phyloP scores from a whole-genome alignment of 257 asterid species.

The Jaltomata sinuosa region DNA sequence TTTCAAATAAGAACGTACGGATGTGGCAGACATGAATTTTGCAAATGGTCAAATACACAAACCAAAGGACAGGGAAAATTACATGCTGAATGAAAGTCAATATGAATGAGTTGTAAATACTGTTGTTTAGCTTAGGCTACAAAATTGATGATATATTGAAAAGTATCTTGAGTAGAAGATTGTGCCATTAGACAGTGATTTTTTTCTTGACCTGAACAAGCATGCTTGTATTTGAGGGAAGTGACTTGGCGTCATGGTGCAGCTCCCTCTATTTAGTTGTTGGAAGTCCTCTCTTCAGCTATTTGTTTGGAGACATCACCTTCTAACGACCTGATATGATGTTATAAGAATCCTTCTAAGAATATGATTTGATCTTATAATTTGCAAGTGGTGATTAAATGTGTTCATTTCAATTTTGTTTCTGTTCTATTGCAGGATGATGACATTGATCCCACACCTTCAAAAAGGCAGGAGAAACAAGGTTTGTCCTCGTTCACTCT shows the following conservation, averaged over 20 bases:
- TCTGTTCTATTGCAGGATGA: conserved; percentile 36
- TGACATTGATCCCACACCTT: conserved; percentile 30
- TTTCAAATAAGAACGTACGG: not conserved
- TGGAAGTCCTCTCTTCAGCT: not conserved
- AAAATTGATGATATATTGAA: not conserved
- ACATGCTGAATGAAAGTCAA: not conserved
- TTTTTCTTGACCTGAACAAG: not conserved
- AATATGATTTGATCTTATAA: not conserved
- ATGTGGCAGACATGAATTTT: not conserved
- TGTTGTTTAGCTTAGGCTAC: not conserved
- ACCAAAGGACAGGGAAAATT: not conserved
- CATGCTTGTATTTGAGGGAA: not conserved
- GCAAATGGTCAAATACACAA: not conserved
- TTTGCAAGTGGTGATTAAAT: not conserved
- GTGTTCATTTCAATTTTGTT: conserved; percentile 1
- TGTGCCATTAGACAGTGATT: not conserved
- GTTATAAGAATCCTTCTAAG: not conserved
- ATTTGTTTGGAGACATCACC: not conserved
- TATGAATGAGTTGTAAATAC: not conserved
- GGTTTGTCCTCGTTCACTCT: conserved; percentile 28
- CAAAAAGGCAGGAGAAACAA: conserved; percentile 39
- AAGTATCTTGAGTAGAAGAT: not conserved
- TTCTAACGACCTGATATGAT: not conserved
- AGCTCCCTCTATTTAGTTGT: not conserved
- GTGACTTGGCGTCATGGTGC: not conserved